These are phyloP conservation scores for Mycena sanguinolenta DNA, from an alignment of 768 basidiomycete species.

Conservation along the genomic window DNA sequence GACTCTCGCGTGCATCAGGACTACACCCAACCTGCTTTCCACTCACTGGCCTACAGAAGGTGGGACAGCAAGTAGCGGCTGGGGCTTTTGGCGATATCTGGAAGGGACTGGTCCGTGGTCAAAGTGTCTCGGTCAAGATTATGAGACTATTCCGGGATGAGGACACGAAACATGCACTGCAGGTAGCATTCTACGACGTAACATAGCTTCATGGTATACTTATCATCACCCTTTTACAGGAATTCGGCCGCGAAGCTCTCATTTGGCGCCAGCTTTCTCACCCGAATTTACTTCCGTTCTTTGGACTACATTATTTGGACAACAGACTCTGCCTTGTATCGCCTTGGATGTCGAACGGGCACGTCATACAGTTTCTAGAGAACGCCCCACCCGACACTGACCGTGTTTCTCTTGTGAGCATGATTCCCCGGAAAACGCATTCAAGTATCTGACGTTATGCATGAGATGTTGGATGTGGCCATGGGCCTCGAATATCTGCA, in stretches of 20 bases:
- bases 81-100: constrained; percentile 37
- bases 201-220: no score
- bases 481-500: constrained; percentile 33
- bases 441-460: neutral
- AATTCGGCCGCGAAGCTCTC: constrained; percentile 23
- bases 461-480: constrained; percentile 25
- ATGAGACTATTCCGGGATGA: constrained; percentile 24
- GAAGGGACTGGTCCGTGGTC: constrained; percentile 28
- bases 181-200: constrained; percentile 6
- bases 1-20: constrained; percentile 27
- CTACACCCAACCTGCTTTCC: constrained; percentile 33
- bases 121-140: constrained; percentile 36
- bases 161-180: constrained; percentile 16
- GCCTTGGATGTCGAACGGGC: constrained; percentile 23
- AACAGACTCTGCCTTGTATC: constrained; percentile 34
- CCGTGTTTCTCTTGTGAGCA: constrained; percentile 23
- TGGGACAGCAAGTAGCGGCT: constrained; percentile 30
- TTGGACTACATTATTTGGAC: constrained; percentile 28
- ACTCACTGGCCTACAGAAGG: constrained; percentile 21
- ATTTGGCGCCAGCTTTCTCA: constrained; percentile 38
- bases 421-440: neutral
- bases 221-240: no score
- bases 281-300: constrained; percentile 39
- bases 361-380: constrained; percentile 25
- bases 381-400: constrained; percentile 12